phyloP scores from a whole-genome alignment of 2,329 filamentous ascomycete species.

The Hymenoscyphus repandus region DNA sequence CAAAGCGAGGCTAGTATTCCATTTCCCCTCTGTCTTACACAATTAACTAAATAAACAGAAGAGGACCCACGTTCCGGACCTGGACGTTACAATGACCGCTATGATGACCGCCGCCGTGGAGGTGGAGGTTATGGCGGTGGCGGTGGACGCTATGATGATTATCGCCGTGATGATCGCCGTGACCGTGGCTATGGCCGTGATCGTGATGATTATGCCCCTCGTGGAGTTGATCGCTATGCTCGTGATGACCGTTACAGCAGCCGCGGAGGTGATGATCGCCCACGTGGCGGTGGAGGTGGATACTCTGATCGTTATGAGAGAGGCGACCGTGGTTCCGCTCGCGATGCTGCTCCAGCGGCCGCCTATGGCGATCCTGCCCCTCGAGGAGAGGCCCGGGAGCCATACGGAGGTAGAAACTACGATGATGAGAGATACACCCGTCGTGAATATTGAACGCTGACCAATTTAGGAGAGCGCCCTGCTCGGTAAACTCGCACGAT shows the following conservation, averaged over 20 bases:
- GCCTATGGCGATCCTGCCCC: slow-evolving; percentile 39
- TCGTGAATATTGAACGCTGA: slow-evolving; percentile 34
- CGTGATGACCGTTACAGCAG: slow-evolving; percentile 15
- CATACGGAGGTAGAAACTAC: slow-evolving; percentile 38
- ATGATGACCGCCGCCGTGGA: slow-evolving; percentile 42
- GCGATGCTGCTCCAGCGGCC: slow-evolving; percentile 35
- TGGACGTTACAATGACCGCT: slow-evolving; percentile 32
- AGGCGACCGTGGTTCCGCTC: slow-evolving; percentile 43
- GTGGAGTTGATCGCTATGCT: slow-evolving; percentile 18
- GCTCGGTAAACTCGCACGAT: slow-evolving; percentile 34
- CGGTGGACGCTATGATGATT: slow-evolving; percentile 24
- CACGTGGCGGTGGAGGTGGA: slow-evolving; percentile 38
- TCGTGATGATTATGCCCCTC: slow-evolving; percentile 31
- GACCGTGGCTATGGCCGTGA: slow-evolving; percentile 37
- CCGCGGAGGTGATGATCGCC: slow-evolving; percentile 37
- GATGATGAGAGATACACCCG: slow-evolving; percentile 31
- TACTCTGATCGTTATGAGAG: slow-evolving; percentile 41
- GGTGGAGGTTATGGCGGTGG: slow-evolving; percentile 22
- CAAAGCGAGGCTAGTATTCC: slow-evolving; percentile 78
- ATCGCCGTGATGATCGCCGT: slow-evolving; percentile 38
- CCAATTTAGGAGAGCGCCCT: slow-evolving; percentile 32
- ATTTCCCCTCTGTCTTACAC: slow-evolving; percentile 34
- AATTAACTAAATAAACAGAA: slow-evolving; percentile 36
- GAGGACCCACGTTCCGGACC: slow-evolving; percentile 44
- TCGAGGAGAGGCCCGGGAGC: slow-evolving; percentile 38